Conservation (phyloP, 73 alveolate species). For the Blepharisma japonicum region DNA sequence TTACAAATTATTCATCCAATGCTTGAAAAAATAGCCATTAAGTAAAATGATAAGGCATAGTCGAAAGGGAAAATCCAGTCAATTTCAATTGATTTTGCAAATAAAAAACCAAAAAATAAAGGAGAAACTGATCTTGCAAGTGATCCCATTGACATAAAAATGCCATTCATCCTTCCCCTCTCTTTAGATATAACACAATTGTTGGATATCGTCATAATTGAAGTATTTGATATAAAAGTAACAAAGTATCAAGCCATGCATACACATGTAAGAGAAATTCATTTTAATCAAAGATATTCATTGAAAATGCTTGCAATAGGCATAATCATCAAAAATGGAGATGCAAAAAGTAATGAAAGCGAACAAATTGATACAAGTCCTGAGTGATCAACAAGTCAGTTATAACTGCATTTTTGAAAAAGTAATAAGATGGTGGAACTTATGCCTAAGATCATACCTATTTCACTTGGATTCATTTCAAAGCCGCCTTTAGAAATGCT, state of each 20-base stretch:
- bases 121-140: constrained; percentile 17
- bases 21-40: too few relatives aligned
- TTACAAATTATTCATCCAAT: too few relatives aligned
- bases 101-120: not conserved
- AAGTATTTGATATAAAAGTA: not conserved
- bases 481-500: not conserved
- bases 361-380: not conserved
- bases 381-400: not conserved
- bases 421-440: not conserved
- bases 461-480: not conserved
- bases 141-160: not conserved
- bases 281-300: not conserved
- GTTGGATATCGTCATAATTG: not conserved
- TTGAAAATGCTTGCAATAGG: not conserved
- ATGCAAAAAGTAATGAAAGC: not conserved
- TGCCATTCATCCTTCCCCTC: constrained; percentile 10
- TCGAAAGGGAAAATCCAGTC: not conserved
- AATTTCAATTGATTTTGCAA: not conserved
- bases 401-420: not conserved
- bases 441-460: not conserved
- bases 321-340: not conserved
- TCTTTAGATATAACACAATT: not conserved
- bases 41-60: too few relatives aligned
- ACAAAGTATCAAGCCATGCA: not conserved
- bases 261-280: not conserved